phyloP scores from a whole-genome alignment of 495 filamentous ascomycete species.

The Penicillium robsamsonii region DNA sequence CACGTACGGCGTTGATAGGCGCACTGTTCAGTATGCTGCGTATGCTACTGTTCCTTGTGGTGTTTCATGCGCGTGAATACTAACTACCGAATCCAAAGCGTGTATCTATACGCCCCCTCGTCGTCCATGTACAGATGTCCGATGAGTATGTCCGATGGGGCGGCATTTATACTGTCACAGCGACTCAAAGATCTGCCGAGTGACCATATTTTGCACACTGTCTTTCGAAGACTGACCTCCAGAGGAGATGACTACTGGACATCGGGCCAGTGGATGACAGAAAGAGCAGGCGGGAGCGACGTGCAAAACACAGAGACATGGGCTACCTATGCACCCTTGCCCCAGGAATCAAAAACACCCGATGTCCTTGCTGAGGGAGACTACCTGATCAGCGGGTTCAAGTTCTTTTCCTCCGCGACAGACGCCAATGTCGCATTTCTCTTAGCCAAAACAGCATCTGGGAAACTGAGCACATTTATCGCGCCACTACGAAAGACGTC shows the following conservation, averaged over 20 bases:
- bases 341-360: neutral
- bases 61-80: slow-evolving; percentile 42
- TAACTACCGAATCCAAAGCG: neutral
- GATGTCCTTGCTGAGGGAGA: slow-evolving; percentile 28
- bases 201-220: slow-evolving; percentile 49
- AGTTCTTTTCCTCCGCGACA: slow-evolving; percentile 75
- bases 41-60: neutral
- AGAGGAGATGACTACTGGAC: slow-evolving; percentile 65
- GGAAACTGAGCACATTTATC: slow-evolving; percentile 63
- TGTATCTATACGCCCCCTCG: slow-evolving; percentile 61
- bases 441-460: slow-evolving; percentile 59
- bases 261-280: slow-evolving; percentile 84
- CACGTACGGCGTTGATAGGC: slow-evolving; percentile 28
- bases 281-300: slow-evolving; percentile 71
- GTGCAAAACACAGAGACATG: slow-evolving; percentile 68
- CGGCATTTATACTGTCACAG: slow-evolving; percentile 55
- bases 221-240: slow-evolving; percentile 50
- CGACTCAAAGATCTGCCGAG: slow-evolving; percentile 40
- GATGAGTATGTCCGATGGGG: slow-evolving; percentile 68
- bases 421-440: slow-evolving; percentile 68
- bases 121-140: slow-evolving; percentile 64
- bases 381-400: slow-evolving; percentile 61
- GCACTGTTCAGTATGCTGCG: slow-evolving; percentile 42
- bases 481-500: slow-evolving; percentile 57
- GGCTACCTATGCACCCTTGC: slow-evolving; percentile 40